Base-by-base conservation (phyloP, 768 basidiomycete genomes). In the Hygrocybe coccinea region DNA sequence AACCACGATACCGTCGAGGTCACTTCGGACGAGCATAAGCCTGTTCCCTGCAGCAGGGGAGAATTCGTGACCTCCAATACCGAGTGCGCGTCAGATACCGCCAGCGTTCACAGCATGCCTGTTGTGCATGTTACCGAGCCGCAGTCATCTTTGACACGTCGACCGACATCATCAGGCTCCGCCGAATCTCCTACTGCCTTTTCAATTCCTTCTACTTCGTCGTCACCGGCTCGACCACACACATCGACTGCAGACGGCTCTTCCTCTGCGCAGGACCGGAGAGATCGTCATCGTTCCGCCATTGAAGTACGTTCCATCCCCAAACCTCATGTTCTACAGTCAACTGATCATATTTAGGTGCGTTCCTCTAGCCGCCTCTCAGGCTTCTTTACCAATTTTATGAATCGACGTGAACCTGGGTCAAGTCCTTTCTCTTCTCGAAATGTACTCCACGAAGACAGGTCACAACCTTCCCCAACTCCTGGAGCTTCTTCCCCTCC, bases 341-440 rank as follows among this genome's bases (percentile, higher is more conserved):
- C 39, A 38, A 25, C 48, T 45, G 22, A 46, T 46, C 44, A 46
- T 22, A 17, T 50, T 62, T 66, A 85, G 79, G 69, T 71, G 56
- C 84, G 89, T 55, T 72, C 85, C 37, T 78, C 85, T 24, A 89
- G 85, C 65, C 79, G 90, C 25, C 75, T 92, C 29, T 92, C 91
- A 22, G 90, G 90, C n/a, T 92, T 92, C 70, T 84, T 91, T 67
- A 85, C 81, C 14, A 83, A 81, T 62, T 77, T 92, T 56, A 87
- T 92, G 5, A 83, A 87, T 64, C 82, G 89, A 54, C 79, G 86
- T 48, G 86, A 90, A 52, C 71, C 69, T 38, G 60, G 69, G 12
- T 64, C 73, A 2, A 55, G 17, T 22, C 44, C 53, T 4, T 50
- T 59, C 1, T 38, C 68, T 25, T 55, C 71, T 11, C 65, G 70